These are phyloP conservation scores for Debaryomycetaceae sp. DNA, from an alignment of 1,139 yeast species.

Conservation along the genomic window DNA sequence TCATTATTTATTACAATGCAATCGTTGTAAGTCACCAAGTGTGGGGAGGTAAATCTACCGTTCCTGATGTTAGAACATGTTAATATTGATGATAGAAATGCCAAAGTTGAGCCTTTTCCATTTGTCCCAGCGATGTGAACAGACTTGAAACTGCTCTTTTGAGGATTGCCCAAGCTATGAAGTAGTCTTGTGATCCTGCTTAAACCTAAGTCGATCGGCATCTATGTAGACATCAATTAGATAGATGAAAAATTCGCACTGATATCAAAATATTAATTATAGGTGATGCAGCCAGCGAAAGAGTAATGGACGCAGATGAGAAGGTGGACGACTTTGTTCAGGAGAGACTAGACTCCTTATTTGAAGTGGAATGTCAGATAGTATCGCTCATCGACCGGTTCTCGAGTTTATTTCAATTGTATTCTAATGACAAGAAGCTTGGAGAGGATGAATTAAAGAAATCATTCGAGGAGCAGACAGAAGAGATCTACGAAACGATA, in stretches of 20 bases:
- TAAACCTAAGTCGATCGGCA: slow-evolving; percentile 61
- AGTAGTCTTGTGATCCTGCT: slow-evolving; percentile 56
- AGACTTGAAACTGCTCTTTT: slow-evolving; percentile 48
- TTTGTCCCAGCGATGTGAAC: slow-evolving; percentile 92
- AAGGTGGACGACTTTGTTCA: slow-evolving; percentile 34
- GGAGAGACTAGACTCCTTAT: slow-evolving; percentile 42
- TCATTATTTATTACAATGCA: slow-evolving; percentile 64
- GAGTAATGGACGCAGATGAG: slow-evolving; percentile 8
- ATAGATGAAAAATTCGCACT: background rate
- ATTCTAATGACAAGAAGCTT: slow-evolving; percentile 18
- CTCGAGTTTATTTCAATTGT: slow-evolving; percentile 39
- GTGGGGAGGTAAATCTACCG: slow-evolving; percentile 89
- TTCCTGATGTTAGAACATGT: slow-evolving; percentile 45
- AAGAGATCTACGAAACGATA: slow-evolving; percentile 28
- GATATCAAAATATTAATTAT: too few species aligned
- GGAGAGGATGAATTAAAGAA: slow-evolving; percentile 14
- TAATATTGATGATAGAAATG: slow-evolving; percentile 67
- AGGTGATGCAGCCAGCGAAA: too few species aligned
- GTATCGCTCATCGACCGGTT: slow-evolving; percentile 42
- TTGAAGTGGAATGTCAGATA: slow-evolving; percentile 41
- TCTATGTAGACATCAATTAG: slow-evolving; percentile 6
- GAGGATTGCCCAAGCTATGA: slow-evolving; percentile 66
- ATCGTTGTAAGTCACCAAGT: slow-evolving; percentile 68
- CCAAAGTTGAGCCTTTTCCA: slow-evolving; percentile 89
- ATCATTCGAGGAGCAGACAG: slow-evolving; percentile 28